Percentiles rank a stretch among this genome's conserved stretches.
Conservation (phyloP, 805 yeast genomes). For the Wickerhamomyces bovis region DNA sequence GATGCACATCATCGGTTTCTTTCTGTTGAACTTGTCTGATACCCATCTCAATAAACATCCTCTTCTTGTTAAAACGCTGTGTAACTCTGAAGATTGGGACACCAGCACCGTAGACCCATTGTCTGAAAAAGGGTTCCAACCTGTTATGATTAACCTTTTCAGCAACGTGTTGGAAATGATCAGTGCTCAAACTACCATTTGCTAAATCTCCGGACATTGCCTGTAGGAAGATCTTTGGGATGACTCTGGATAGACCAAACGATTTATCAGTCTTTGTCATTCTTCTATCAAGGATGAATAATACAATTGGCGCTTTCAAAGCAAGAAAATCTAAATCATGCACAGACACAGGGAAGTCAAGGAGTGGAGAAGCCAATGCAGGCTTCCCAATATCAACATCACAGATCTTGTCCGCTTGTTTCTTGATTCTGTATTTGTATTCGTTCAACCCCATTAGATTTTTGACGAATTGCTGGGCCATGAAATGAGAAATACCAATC, state of each 20-base stretch:
- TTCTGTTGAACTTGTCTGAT: conserved; percentile 82
- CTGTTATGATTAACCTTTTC: conserved; percentile 89
- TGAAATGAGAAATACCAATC: conserved; percentile 75
- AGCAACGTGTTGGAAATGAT: conserved; percentile 88
- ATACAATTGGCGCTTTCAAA: conserved; percentile 79
- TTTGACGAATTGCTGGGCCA: conserved; percentile 68
- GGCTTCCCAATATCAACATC: conserved; percentile 71
- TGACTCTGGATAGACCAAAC: conserved; percentile 83
- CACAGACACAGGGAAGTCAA: conserved; percentile 57
- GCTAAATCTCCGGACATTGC: conserved; percentile 92
- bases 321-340: conserved; percentile 62
- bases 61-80: conserved; percentile 87
- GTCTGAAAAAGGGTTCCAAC: conserved; percentile 77
- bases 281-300: conserved; percentile 79
- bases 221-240: conserved; percentile 86
- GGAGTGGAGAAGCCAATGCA: conserved; percentile 71
- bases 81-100: conserved; percentile 85
- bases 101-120: conserved; percentile 90
- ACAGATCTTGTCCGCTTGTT: conserved; percentile 59
- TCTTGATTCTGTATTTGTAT: conserved; percentile 63
- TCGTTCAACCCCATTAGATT: conserved; percentile 80
- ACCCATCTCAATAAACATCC: conserved; percentile 91
- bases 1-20: conserved; percentile 36
- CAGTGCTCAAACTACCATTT: conserved; percentile 69
- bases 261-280: conserved; percentile 96